Percentiles rank a stretch among this genome's conserved stretches.
These are phyloP conservation scores for Dipodascus albidus DNA, from an alignment of 805 yeast genomes.

Conservation along the genomic window DNA sequence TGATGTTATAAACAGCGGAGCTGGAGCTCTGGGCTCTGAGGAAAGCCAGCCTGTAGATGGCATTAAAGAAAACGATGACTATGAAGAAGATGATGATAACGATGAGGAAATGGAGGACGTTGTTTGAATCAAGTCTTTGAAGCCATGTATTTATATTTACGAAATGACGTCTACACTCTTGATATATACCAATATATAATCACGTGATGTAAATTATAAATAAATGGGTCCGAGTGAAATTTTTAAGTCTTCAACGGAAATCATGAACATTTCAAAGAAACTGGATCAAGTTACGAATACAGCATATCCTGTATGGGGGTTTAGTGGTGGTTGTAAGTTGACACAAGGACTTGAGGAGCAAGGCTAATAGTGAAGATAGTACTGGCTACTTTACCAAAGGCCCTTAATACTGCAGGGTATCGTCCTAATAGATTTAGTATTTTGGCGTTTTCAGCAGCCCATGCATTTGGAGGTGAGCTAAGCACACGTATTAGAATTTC, in stretches of 20 bases:
- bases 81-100: conserved; percentile 53
- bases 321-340: neutral
- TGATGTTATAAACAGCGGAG: conserved; percentile 12
- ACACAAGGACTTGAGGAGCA: neutral
- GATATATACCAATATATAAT: too few species aligned
- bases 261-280: neutral
- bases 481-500: neutral
- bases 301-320: neutral
- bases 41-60: conserved; percentile 50
- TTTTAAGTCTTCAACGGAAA: neutral
- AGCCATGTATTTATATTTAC: too few species aligned
- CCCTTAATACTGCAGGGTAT: conserved; percentile 5
- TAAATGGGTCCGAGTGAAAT: neutral
- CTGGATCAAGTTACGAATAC: neutral
- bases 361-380: conserved; percentile 7
- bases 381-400: conserved; percentile 9
- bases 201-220: neutral
- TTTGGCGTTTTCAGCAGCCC: conserved; percentile 17
- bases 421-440: conserved; percentile 14
- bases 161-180: too few species aligned
- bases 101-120: conserved; percentile 72
- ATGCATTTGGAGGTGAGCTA: conserved; percentile 18
- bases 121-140: conserved; percentile 18
- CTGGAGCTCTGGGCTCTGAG: conserved; percentile 46
- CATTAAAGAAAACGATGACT: conserved; percentile 26